Evolutionary conservation across 2,329 filamentous ascomycete species (phyloP).

Genomic region (Sporothrix curviconia): DNA sequence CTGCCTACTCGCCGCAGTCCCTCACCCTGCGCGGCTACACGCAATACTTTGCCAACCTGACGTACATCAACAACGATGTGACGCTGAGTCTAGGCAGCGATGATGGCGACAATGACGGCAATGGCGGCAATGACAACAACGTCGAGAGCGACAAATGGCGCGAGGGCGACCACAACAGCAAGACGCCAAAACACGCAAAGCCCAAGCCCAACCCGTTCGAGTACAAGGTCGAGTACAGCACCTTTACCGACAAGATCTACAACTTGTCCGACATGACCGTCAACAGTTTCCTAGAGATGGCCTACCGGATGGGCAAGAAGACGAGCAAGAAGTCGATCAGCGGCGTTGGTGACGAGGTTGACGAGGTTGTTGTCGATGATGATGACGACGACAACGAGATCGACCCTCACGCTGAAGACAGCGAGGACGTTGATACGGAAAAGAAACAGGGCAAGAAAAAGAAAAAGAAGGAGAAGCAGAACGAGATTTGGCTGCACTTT

Average conservation of each 20-base stretch:
- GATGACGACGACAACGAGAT: constrained; percentile 22
- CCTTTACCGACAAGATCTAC: constrained; percentile 68
- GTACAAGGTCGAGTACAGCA: constrained; percentile 83
- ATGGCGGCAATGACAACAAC: constrained; percentile 22
- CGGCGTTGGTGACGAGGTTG: constrained; percentile 23
- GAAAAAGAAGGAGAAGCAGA: constrained; percentile 50
- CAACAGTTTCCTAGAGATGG: constrained; percentile 70
- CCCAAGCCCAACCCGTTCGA: constrained; percentile 58
- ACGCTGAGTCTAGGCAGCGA: constrained; percentile 21
- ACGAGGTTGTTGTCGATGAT: constrained; percentile 20
- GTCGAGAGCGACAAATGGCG: constrained; percentile 44
- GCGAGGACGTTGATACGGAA: constrained; percentile 32
- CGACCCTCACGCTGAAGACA: too few species aligned
- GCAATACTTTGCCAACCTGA: constrained; percentile 94
- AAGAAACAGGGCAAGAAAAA: constrained; percentile 41
- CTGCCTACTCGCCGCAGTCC: constrained; percentile 81
- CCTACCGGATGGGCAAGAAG: constrained; percentile 64
- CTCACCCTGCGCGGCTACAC: constrained; percentile 74
- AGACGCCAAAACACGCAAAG: constrained; percentile 46
- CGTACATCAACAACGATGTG: constrained; percentile 72
- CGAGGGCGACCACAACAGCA: constrained; percentile 55
- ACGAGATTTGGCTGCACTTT: constrained; percentile 73
- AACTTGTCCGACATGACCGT: constrained; percentile 78
- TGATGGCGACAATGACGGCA: constrained; percentile 20
- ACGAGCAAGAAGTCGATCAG: constrained; percentile 22